These are phyloP conservation scores for Candida khao-thaluensis DNA, from an alignment of 805 yeast genomes.

Conservation along the genomic window DNA sequence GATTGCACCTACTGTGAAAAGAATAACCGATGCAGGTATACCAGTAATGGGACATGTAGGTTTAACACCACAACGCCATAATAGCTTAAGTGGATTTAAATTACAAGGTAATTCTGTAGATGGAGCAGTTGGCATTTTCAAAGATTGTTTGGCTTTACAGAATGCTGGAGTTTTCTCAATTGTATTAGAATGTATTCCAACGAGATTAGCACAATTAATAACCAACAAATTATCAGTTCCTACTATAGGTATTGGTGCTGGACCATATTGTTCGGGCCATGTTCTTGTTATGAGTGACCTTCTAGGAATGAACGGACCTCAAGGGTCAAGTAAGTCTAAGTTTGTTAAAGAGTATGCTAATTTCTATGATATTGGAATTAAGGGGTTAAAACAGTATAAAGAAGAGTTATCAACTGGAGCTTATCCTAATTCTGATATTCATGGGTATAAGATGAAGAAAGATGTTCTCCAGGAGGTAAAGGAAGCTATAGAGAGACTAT, in stretches of 20 bases:
- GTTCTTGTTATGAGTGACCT: constrained; percentile 85
- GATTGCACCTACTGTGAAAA: constrained; percentile 49
- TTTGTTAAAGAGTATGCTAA: constrained; percentile 73
- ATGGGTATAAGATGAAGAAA: constrained; percentile 68
- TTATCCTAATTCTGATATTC: constrained; percentile 63
- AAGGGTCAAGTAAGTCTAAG: constrained; percentile 49
- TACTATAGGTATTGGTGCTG: constrained; percentile 96
- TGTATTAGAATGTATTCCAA: constrained; percentile 86
- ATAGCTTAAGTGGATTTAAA: constrained; percentile 80
- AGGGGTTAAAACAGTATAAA: constrained; percentile 54
- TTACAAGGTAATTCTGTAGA: constrained; percentile 69
- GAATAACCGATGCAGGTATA: constrained; percentile 66
- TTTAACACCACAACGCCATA: constrained; percentile 82
- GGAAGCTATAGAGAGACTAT: constrained; percentile 3
- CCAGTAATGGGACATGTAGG: constrained; percentile 94
- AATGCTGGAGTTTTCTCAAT: constrained; percentile 74
- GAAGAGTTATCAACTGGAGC: constrained; percentile 52
- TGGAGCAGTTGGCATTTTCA: constrained; percentile 55
- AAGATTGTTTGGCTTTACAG: constrained; percentile 70
- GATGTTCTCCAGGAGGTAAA: constrained; percentile 45
- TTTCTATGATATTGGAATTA: constrained; percentile 47
- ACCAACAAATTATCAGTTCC: constrained; percentile 66
- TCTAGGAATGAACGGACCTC: constrained; percentile 67
- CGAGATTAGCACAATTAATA: constrained; percentile 60
- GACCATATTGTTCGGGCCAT: constrained; percentile 79